Evolutionary conservation across 768 basidiomycete genomes (phyloP), one percentile per base, ranked within the genome.

Genomic region (Pisolithus sp.): DNA sequence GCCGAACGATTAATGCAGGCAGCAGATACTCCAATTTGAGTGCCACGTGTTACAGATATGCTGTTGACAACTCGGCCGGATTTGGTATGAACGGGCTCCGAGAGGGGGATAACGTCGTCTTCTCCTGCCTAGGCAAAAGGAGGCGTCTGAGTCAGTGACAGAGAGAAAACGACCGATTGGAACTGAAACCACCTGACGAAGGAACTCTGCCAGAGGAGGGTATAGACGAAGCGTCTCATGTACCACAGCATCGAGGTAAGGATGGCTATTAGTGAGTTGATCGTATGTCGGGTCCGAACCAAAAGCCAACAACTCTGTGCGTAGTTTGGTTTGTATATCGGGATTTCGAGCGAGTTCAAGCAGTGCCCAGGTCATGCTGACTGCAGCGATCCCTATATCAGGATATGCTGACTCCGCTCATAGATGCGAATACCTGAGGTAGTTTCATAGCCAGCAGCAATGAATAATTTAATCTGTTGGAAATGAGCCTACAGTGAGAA

Each of bases 71-170:
- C 40, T 41, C 21, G 18, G 12, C 40, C 40, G 7, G 74, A 62
- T 0, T 63, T 54, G 0, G 76, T 76, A 15, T 18, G 57, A 63
- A 18, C 83, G 56, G 5, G 81, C 80, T 2, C 58, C 9, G 69
- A 71, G 18, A 86, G 71, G 0, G 83, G 84, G 13, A 88, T 72
- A 2, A 81, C 62, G 51, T 83, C 79, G 58, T 86, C 83, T 51
- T 73, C 65, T 1, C 65, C 59, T 0, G 78, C 75, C 73, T 81
- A 52, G 7, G 18, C 9, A 46, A 15, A 10, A 34, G 8, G 24
- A 7, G 10, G 26, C 0, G n/a, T 3, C 8, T 7, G 15, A 8
- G 12, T 9, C 10, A 28, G 23, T 7, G 13, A 17, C 7, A 5
- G 36, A 12, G 20, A 39, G 39, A 41, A 41, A 41, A 1, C 2